A percentile compares a stretch with the other conserved stretches of the same genome.
These are phyloP conservation scores for Sporothrix humicola DNA, from an alignment of 2,329 filamentous ascomycete genomes.

Conservation along the genomic window DNA sequence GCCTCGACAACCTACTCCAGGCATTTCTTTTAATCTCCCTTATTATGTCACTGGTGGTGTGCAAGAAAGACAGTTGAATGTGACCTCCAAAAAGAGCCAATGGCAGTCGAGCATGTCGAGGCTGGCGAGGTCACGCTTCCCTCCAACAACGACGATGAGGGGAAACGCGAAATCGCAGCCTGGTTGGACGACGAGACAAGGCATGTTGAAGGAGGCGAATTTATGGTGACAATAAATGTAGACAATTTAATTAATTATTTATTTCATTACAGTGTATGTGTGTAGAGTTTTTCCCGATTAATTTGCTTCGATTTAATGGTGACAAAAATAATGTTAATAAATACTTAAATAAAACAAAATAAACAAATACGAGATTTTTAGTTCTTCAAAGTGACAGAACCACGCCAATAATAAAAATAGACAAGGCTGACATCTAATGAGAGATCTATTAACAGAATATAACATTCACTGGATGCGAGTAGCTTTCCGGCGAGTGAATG, in stretches of 20 bases:
- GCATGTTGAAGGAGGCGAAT: slow-evolving; percentile 19
- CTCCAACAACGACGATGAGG: not conserved
- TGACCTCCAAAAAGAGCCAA: not conserved
- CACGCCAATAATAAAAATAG: no score
- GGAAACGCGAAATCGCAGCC: not conserved
- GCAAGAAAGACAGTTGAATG: not conserved
- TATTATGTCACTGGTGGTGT: slow-evolving; percentile 16
- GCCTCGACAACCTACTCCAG: not conserved
- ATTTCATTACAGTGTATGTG: no score
- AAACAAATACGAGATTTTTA: no score
- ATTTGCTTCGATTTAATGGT: no score
- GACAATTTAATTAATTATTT: no score
- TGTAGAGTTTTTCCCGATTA: no score
- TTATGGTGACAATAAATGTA: not conserved
- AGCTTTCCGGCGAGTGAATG: not conserved
- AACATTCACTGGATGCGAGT: no score
- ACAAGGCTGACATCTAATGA: no score
- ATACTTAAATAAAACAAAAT: not conserved
- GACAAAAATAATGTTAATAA: not conserved
- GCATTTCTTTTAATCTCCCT: not conserved
- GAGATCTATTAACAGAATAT: no score
- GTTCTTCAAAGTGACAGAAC: no score
- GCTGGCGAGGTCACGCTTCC: slow-evolving; percentile 17
- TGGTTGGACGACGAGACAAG: not conserved
- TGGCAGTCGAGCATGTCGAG: not conserved